Evolutionary conservation across 2,329 filamentous ascomycete genomes (phyloP).

Genomic region (Dothiorella sarmentorum): DNA sequence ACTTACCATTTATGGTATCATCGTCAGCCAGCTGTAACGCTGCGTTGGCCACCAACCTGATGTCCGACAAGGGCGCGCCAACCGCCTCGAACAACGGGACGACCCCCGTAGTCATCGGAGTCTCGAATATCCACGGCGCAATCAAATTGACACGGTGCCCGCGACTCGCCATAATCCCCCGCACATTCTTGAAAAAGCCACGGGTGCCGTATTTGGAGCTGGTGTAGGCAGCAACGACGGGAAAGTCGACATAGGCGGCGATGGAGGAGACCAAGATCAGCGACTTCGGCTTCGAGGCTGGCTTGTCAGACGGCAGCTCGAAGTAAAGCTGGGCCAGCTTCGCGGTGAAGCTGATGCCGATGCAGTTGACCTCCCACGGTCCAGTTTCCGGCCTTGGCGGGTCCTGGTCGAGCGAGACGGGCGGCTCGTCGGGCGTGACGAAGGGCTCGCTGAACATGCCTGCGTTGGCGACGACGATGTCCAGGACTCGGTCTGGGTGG

Average conservation of each 20-base stretch:
- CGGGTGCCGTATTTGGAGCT: constrained; percentile 30
- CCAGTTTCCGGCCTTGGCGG: constrained; percentile 23
- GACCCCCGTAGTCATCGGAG: constrained; percentile 19
- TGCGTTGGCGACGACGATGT: constrained; percentile 32
- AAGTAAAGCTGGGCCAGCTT: constrained; percentile 30
- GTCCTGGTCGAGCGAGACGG: constrained; percentile 18
- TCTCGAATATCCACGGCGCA: constrained; percentile 29
- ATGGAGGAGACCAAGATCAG: constrained; percentile 27
- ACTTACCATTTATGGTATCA: background rate
- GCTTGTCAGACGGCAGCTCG: constrained; percentile 16
- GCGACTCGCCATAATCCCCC: constrained; percentile 19
- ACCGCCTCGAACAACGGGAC: background rate
- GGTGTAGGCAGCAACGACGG: constrained; percentile 27
- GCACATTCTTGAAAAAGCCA: constrained; percentile 26
- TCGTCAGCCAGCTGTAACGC: background rate
- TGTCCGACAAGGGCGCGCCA: background rate
- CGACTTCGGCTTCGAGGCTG: constrained; percentile 17
- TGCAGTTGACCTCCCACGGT: constrained; percentile 26
- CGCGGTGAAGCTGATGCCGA: constrained; percentile 25
- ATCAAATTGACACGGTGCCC: constrained; percentile 27
- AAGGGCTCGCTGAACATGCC: constrained; percentile 29
- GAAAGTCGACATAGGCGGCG: constrained; percentile 28
- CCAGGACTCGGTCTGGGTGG: constrained; percentile 26
- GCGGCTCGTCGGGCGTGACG: constrained; percentile 24
- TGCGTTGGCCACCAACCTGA: background rate